Evolutionary conservation across 331 rosid genomes (phyloP), one percentile per base, ranked within the genome.

Genomic region (Stylosanthes scabra): DNA sequence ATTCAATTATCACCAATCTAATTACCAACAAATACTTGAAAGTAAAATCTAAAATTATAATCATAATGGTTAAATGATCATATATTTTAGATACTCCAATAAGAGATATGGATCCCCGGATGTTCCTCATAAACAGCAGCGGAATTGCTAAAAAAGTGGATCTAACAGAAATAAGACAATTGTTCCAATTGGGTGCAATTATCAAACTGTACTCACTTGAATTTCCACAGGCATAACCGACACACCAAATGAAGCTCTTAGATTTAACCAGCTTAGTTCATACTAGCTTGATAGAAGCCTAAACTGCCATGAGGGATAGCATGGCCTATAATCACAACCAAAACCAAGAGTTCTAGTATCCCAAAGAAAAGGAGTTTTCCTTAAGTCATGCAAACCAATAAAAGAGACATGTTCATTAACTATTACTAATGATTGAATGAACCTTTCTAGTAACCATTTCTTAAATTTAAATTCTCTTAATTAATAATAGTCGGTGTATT

Each of bases 361-460:
- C 54, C 37, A 16, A 63, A 39, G 45, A 69, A 59, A 77, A 45
- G 7, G 31, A 40, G 37, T 66, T 50, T 11, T 12, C 25, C 2
- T 61, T 68, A 41, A 52, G 47, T 71, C 45, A 25, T 55, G 34
- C 37, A 74, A 45, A 56, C 6, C 27, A 45, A 49, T 58, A 47
- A 66, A 72, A 66, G 9, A 9, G 51, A 31, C 37, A 9, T 39
- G 39, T 14, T 40, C 50, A 58, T 66, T 41, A 12, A 67, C 66
- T 50, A 44, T 50, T 50, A 44, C 41, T 50, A 28, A 45, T 71
- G 62, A 52, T 44, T 40, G 47, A 69, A 42, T 39, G 46, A 16
- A 63, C 54, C 56, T 11, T 63, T 75, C 42, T 6, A 57, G 63
- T 42, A 74, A n/a, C 59, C 59, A 52, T 75, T 42, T 44, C 62